A percentile compares a stretch with the other conserved stretches of the same genome.
These are phyloP conservation scores for Fusarium staphyleae DNA, from an alignment of 2,329 filamentous ascomycete genomes.

Conservation along the genomic window DNA sequence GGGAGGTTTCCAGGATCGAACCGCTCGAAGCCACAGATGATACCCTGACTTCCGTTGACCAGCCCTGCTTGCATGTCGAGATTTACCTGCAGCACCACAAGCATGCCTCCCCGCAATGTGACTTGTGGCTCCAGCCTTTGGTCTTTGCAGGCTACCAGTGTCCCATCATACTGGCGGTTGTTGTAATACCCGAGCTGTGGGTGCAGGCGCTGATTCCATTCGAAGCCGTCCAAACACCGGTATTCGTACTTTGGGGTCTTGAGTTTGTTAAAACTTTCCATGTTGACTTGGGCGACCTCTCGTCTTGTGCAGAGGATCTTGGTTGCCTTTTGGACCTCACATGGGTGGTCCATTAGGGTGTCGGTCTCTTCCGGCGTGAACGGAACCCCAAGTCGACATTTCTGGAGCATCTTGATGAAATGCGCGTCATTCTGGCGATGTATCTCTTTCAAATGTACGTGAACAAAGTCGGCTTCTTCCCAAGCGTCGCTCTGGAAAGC, in stretches of 20 bases:
- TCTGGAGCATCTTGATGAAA: constrained; percentile 64
- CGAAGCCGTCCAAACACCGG: constrained; percentile 21
- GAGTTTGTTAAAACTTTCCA: constrained; percentile 9
- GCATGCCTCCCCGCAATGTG: constrained; percentile 23
- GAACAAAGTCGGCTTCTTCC: constrained; percentile 61
- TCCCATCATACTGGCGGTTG: constrained; percentile 4
- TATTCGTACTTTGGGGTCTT: constrained; percentile 6
- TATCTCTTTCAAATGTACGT: constrained; percentile 61
- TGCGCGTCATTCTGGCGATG: constrained; percentile 62
- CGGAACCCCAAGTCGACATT: constrained; percentile 55
- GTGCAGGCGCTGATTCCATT: not conserved
- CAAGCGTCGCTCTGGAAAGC: constrained; percentile 65
- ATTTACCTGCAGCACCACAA: constrained; percentile 39
- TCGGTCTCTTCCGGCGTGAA: constrained; percentile 49
- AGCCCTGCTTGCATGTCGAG: constrained; percentile 18
- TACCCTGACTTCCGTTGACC: constrained; percentile 40
- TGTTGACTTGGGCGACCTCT: constrained; percentile 19
- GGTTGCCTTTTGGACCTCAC: constrained; percentile 43
- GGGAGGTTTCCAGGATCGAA: constrained; percentile 1
- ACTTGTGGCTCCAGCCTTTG: constrained; percentile 23
- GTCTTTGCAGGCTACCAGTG: constrained; percentile 5
- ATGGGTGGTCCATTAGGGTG: constrained; percentile 55
- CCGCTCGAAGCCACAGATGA: constrained; percentile 32
- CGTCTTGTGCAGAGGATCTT: constrained; percentile 17
- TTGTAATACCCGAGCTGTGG: not conserved